A percentile compares a stretch with the other conserved stretches of the same genome.
Evolutionary conservation across 2,329 filamentous ascomycete species (phyloP).

Genomic region (Graphiopsis chlorocephala): DNA sequence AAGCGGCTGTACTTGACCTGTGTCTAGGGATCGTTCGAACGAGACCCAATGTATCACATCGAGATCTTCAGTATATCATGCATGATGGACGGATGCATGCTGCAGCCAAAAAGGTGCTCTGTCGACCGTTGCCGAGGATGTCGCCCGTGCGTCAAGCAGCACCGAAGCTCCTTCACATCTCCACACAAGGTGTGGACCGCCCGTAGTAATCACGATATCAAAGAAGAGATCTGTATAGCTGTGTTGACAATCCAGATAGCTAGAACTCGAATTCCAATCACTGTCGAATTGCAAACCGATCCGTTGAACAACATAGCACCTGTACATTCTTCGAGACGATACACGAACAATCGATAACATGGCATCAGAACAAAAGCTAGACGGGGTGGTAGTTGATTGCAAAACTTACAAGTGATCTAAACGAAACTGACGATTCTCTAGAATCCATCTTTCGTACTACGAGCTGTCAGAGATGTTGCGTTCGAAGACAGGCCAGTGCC

Average conservation of each 20-base stretch:
- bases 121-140: constrained; percentile 10
- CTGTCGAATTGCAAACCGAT: neutral
- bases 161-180: neutral
- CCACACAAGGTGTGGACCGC: constrained; percentile 16
- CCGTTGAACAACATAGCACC: neutral
- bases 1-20: neutral
- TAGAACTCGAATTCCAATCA: neutral
- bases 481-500: constrained; percentile 17
- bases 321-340: neutral
- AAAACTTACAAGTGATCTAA: neutral
- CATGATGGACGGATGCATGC: neutral
- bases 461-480: constrained; percentile 3
- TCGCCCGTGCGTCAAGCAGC: neutral
- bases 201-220: neutral
- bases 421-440: neutral
- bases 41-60: neutral
- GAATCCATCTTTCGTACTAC: constrained; percentile 17
- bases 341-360: neutral
- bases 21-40: neutral
- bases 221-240: neutral
- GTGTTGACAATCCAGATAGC: neutral
- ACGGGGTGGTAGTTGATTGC: neutral
- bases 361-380: neutral
- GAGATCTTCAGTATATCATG: too few species aligned
- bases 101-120: constrained; percentile 2